phyloP scores from a whole-genome alignment of 345 rosid species.

The Gossypioides kirkii region DNA sequence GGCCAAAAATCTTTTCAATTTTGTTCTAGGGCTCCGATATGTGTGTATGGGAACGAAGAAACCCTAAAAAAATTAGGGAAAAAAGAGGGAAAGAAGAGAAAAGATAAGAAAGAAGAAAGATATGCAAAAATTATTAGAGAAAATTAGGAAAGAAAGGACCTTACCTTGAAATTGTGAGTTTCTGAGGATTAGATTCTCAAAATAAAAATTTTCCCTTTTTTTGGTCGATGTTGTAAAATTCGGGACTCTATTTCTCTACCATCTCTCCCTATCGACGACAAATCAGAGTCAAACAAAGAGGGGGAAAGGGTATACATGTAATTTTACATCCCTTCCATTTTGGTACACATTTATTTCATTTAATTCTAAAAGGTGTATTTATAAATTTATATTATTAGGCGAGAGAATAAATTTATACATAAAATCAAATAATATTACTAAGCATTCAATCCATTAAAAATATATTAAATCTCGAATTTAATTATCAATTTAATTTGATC shows the following conservation, averaged over 20 bases:
- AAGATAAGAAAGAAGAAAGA: not conserved
- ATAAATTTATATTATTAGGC: no score
- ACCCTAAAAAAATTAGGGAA: not conserved
- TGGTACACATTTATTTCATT: no score
- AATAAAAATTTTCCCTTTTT: not conserved
- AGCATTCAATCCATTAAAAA: no score
- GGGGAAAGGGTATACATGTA: not conserved
- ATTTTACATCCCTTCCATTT: not conserved
- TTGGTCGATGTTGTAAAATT: not conserved
- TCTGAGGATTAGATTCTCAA: not conserved
- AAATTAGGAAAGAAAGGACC: not conserved
- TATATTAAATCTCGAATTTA: no score
- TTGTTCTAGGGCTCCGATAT: not conserved
- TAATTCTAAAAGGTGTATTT: no score
- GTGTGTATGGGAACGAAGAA: not conserved
- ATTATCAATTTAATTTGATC: no score
- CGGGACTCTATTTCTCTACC: not conserved
- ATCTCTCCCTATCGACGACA: not conserved
- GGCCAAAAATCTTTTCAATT: not conserved
- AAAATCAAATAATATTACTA: no score
- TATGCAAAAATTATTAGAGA: not conserved
- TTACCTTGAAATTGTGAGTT: not conserved
- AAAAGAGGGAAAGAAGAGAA: not conserved
- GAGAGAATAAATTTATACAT: no score
- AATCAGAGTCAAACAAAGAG: not conserved